Conservation (phyloP, 225 moss, liverwort and hornwort genomes). For the Straminergon stramineum region DNA sequence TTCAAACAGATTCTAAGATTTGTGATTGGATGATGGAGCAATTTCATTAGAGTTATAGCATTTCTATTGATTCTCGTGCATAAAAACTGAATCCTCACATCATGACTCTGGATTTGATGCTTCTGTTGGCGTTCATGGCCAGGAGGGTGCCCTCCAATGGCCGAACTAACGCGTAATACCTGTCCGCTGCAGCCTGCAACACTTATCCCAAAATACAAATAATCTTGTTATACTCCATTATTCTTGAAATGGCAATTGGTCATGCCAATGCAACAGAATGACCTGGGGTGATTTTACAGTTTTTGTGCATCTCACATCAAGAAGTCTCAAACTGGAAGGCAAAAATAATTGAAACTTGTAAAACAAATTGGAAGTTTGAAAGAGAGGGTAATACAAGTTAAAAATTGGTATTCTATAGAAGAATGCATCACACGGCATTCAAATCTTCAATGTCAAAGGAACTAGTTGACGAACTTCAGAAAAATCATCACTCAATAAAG, state of each 20-base stretch:
- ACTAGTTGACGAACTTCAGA: background rate
- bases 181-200: conserved; percentile 13
- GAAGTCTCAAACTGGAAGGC: background rate
- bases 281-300: background rate
- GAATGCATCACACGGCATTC: background rate
- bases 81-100: background rate
- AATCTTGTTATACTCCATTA: background rate
- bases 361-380: background rate
- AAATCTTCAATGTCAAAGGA: background rate
- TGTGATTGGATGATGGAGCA: background rate
- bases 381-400: background rate
- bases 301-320: background rate
- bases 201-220: background rate
- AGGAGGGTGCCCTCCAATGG: conserved; percentile 31
- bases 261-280: background rate
- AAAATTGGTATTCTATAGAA: background rate
- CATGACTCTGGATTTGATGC: conserved; percentile 38
- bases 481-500: background rate
- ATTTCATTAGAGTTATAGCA: background rate
- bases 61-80: background rate
- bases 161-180: conserved; percentile 15
- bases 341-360: background rate
- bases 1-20: background rate
- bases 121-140: conserved; percentile 27
- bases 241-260: background rate